These are phyloP conservation scores for Coniella lustricola DNA, from an alignment of 2,329 filamentous ascomycete genomes.

Conservation along the genomic window DNA sequence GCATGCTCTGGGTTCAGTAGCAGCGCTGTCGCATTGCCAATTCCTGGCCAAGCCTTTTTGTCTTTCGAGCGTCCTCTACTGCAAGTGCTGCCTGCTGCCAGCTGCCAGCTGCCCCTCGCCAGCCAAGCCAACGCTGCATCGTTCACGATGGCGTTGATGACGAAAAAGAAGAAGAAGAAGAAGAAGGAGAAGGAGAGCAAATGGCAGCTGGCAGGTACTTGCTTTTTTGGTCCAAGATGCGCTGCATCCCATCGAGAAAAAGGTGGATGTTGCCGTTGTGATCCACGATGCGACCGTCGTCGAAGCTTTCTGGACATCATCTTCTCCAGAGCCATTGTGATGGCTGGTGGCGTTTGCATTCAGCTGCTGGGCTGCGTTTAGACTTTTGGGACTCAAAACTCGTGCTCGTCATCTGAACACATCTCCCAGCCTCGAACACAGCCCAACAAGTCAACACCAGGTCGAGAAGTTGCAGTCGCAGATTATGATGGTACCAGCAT, in stretches of 20 bases:
- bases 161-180: too few species aligned
- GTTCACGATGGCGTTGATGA: too few species aligned
- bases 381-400: neutral
- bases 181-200: too few species aligned
- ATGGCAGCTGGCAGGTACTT: too few species aligned
- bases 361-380: neutral
- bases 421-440: neutral
- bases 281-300: too few species aligned
- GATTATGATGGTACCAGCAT: too few species aligned
- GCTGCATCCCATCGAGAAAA: conserved; percentile 4
- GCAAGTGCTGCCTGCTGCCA: neutral
- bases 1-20: conserved; percentile 18
- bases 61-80: too few species aligned
- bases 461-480: neutral
- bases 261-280: too few species aligned
- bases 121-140: too few species aligned
- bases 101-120: too few species aligned
- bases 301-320: too few species aligned
- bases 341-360: neutral
- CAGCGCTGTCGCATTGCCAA: conserved; percentile 19
- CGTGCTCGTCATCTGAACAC: neutral
- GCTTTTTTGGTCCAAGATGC: too few species aligned
- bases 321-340: conserved; percentile 8
- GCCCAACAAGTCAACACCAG: neutral
- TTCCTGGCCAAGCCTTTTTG: conserved; percentile 19